Evolutionary conservation across 176 grass and related monocot species (phyloP).

Genomic region (Oryza meyeriana): DNA sequence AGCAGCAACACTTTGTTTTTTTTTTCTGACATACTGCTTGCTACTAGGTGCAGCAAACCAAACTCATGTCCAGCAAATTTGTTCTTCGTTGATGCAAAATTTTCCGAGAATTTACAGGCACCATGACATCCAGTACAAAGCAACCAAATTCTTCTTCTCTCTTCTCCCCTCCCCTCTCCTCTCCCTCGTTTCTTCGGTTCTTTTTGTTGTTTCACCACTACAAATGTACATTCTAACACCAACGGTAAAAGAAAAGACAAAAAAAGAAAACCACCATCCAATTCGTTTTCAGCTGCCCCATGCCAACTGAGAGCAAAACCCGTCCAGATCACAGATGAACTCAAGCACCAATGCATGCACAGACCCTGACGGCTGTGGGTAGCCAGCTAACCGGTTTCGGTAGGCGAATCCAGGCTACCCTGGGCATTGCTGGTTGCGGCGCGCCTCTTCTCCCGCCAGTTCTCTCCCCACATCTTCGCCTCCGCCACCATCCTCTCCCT

Average conservation of each 20-base stretch:
- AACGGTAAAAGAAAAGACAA: neutral
- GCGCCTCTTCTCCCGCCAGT: constrained; percentile 74
- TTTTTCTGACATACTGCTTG: no score
- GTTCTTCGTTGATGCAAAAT: constrained; percentile 41
- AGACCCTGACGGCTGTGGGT: neutral
- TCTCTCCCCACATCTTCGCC: constrained; percentile 93
- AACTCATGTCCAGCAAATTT: constrained; percentile 9
- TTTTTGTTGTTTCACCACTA: constrained; percentile 30
- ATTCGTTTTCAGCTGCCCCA: neutral
- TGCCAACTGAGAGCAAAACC: constrained; percentile 18
- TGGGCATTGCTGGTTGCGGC: constrained; percentile 14
- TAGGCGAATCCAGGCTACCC: constrained; percentile 41
- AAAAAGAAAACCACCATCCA: neutral
- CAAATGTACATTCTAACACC: constrained; percentile 46
- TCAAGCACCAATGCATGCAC: neutral
- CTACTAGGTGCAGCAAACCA: neutral
- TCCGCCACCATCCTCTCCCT: constrained; percentile 89
- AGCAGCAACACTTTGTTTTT: no score
- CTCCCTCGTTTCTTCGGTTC: neutral
- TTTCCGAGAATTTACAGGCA: constrained; percentile 56
- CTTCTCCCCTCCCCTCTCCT: neutral
- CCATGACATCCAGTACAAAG: constrained; percentile 30
- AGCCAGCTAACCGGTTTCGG: constrained; percentile 18
- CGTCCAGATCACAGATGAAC: neutral
- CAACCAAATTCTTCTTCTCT: constrained; percentile 1